Percentiles rank a stretch among this genome's conserved stretches.
Conservation (phyloP, 2,329 filamentous ascomycete species). For the Pseudonectria foliicola region DNA sequence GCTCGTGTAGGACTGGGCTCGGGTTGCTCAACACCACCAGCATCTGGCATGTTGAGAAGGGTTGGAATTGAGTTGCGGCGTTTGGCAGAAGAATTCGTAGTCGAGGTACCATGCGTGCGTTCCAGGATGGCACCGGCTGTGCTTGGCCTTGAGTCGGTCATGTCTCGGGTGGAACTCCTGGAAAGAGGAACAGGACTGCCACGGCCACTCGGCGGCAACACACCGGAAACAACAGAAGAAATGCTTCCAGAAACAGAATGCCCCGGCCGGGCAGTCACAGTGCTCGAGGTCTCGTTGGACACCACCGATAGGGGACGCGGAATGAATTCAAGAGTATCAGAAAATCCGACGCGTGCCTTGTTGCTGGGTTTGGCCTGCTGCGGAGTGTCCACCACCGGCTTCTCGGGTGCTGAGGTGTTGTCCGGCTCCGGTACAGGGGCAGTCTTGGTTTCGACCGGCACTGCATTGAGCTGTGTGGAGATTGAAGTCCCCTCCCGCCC, state of each 20-base stretch:
- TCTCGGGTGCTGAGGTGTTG: background rate
- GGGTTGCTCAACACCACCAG: constrained; percentile 26
- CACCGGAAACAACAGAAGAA: constrained; percentile 68
- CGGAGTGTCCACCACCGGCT: constrained; percentile 6
- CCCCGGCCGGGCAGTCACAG: constrained; percentile 58
- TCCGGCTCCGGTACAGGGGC: constrained; percentile 2
- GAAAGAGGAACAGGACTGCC: constrained; percentile 31
- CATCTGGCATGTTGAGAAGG: constrained; percentile 36
- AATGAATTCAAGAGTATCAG: constrained; percentile 76
- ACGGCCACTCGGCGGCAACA: constrained; percentile 37
- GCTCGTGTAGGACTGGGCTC: constrained; percentile 44
- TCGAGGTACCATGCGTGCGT: constrained; percentile 24
- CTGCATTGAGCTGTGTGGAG: constrained; percentile 11
- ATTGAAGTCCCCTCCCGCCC: constrained; percentile 15
- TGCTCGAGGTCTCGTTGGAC: constrained; percentile 78
- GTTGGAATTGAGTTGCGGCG: constrained; percentile 55
- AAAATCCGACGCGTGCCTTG: constrained; percentile 70
- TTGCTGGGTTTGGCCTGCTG: constrained; percentile 30
- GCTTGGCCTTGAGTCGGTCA: constrained; percentile 52
- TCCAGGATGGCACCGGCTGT: constrained; percentile 67
- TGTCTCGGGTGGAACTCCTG: constrained; percentile 34
- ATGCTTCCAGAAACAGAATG: constrained; percentile 75
- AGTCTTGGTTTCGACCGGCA: constrained; percentile 3
- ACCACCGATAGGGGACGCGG: constrained; percentile 75
- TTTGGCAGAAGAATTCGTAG: constrained; percentile 30